Evolutionary conservation across 2,329 filamentous ascomycete species (phyloP), one percentile per base, ranked within the genome.

Genomic region (Penicillium sp.): DNA sequence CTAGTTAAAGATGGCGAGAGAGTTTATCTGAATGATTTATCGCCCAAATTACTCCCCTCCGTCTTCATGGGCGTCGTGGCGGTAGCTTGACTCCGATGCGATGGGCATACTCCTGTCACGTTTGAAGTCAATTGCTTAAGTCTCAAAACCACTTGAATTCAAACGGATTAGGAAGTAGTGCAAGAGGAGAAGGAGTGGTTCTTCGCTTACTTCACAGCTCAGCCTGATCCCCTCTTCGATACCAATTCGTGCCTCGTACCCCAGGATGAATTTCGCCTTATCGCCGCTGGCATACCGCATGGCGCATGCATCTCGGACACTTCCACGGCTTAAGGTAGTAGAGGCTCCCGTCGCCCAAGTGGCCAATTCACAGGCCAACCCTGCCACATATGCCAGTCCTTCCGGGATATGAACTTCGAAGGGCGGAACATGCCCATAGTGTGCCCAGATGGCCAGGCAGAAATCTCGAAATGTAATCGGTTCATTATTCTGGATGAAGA

Each of bases 231-330:
- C 84, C 35, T 85, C 82, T 39, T 81, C 77, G 54, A 87, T 75
- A 2, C 76, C 75, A 11, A 87, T 77, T 53, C 73, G 73, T 45
- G 84, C 79, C 59, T 75, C 69, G 68, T 86, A 87, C 17, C 83
- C 83, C 62, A 87, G 65, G 1, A 87, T 71, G 51, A 68, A 67
- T 61, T 71, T 79, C 42, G 84, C 84, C 66, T 84, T 85, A 12
- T 74, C 71, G 34, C 83, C 81, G 65, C 77, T 81, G 20, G 82
- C 80, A 75, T 86, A 87, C 54, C 83, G 74, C 50, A 79, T 75
- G 41, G 80, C 76, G 59, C 81, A 81, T 38, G 80, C 84, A 74
- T 87, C 85, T 63, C 76, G 78, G 4, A 87, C 81, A 63, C 81
- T 81, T 2, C 84, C 85, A 39, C 82, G 75, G 69, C 81, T 82